Evolutionary conservation across 768 basidiomycete species (phyloP).

Genomic region (Mycena metata): DNA sequence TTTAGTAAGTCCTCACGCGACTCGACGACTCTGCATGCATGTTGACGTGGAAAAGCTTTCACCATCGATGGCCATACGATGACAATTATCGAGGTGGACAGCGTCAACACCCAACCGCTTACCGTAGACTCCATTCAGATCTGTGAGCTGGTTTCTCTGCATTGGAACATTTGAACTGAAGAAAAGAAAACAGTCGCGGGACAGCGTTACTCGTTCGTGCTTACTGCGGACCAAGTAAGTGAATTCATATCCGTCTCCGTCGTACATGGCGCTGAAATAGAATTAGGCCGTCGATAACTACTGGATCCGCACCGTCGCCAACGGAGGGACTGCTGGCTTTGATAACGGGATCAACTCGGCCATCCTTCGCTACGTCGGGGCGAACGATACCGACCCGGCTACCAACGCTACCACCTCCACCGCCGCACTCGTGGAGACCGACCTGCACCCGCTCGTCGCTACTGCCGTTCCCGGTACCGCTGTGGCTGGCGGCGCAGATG

Average conservation of each 20-base stretch:
- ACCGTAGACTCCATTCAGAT: conserved; percentile 60
- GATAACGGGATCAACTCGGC: conserved; percentile 60
- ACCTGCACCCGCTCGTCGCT: conserved; percentile 50
- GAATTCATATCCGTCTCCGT: too few species aligned
- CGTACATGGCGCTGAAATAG: too few species aligned
- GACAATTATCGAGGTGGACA: conserved; percentile 63
- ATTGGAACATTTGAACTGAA: neutral
- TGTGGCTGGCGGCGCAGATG: conserved; percentile 33
- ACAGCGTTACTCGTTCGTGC: conserved; percentile 59
- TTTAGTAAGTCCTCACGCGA: too few species aligned
- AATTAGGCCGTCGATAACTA: conserved; percentile 58
- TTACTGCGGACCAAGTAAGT: conserved; percentile 56
- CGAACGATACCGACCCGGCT: conserved; percentile 39
- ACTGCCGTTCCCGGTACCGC: conserved; percentile 49
- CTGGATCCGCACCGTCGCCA: conserved; percentile 58
- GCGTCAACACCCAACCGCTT: conserved; percentile 56
- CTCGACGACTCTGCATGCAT: too few species aligned
- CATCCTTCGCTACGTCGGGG: conserved; percentile 66
- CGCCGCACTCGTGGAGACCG: conserved; percentile 53
- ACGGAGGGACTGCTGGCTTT: conserved; percentile 47
- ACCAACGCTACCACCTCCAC: conserved; percentile 41
- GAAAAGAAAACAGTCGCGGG: conserved; percentile 36
- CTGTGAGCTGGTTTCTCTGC: conserved; percentile 47
- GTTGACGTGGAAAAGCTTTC: too few species aligned
- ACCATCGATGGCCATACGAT: conserved; percentile 33